phyloP scores from a whole-genome alignment of 2,329 filamentous ascomycete species.

The Microdochium paspali region DNA sequence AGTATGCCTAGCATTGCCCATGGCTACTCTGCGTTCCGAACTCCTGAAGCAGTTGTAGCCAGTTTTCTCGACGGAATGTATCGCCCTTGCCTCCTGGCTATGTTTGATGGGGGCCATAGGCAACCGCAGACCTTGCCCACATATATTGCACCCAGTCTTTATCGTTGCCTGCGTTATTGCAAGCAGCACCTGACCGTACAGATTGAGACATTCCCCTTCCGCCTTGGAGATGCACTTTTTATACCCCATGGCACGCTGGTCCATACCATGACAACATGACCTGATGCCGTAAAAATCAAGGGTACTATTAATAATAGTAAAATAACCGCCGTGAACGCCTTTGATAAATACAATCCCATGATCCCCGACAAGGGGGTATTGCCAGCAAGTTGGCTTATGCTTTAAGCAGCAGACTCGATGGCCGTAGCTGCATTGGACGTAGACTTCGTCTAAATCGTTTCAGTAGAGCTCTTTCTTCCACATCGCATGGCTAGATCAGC shows the following conservation, averaged over 20 bases:
- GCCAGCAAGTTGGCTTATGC: background rate
- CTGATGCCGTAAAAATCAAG: background rate
- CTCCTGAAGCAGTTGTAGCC: too few species aligned
- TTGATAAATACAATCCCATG: background rate
- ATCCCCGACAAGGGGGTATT: background rate
- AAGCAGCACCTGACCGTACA: background rate
- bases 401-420: conserved; percentile 15
- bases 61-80: too few species aligned
- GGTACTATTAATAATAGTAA: background rate
- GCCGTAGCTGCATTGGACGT: conserved; percentile 12
- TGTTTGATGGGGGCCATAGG: background rate
- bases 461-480: conserved; percentile 7
- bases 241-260: background rate
- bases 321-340: background rate
- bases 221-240: background rate
- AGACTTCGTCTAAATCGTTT: conserved; percentile 8
- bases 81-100: too few species aligned
- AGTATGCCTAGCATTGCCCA: too few species aligned
- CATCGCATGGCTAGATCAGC: conserved; percentile 18
- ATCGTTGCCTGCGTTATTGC: background rate
- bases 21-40: too few species aligned
- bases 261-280: background rate
- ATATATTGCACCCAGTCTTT: background rate
- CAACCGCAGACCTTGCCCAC: background rate
- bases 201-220: background rate